Conservation (phyloP, 768 basidiomycete species). For the Leccinum imitatum region DNA sequence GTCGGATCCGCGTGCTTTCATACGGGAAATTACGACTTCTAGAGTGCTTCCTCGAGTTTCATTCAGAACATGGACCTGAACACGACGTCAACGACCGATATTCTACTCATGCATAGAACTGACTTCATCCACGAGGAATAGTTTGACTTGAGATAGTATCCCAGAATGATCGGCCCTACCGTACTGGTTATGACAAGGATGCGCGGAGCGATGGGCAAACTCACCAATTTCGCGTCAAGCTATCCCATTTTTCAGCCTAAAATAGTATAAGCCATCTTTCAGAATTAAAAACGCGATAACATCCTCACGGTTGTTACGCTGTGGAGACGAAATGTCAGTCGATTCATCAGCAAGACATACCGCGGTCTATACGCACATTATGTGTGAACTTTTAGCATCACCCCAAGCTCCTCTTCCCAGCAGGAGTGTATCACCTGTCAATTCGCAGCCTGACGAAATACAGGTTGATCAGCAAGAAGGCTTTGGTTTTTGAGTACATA, state of each 20-base stretch:
- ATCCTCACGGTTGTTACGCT: slow-evolving; percentile 75
- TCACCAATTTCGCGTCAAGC: slow-evolving; percentile 89
- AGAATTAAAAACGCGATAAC: not conserved
- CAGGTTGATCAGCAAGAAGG: not conserved
- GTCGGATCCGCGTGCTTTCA: slow-evolving; percentile 70
- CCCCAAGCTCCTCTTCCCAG: slow-evolving; percentile 67
- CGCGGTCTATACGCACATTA: slow-evolving; percentile 61
- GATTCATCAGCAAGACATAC: not conserved
- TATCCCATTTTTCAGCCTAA: slow-evolving; percentile 96
- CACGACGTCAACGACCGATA: not conserved
- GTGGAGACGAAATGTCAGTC: slow-evolving; percentile 5
- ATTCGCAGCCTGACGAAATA: slow-evolving; percentile 63
- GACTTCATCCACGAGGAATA: slow-evolving; percentile 91
- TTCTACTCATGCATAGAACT: not conserved
- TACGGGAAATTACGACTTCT: slow-evolving; percentile 92
- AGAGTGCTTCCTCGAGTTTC: slow-evolving; percentile 89
- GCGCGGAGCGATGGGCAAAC: slow-evolving; percentile 6
- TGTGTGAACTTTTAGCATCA: slow-evolving; percentile 69
- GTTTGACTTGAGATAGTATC: slow-evolving; percentile 65
- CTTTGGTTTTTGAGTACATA: slow-evolving; percentile 30
- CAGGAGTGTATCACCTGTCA: slow-evolving; percentile 87
- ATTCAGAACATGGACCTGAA: slow-evolving; percentile 87
- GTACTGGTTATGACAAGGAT: slow-evolving; percentile 6
- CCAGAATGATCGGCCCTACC: slow-evolving; percentile 60
- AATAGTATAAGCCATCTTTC: slow-evolving; percentile 1